A percentile compares a stretch with the other conserved stretches of the same genome.
These are phyloP conservation scores for Yamadazyma tumulicola DNA, from an alignment of 805 yeast genomes.

Conservation along the genomic window DNA sequence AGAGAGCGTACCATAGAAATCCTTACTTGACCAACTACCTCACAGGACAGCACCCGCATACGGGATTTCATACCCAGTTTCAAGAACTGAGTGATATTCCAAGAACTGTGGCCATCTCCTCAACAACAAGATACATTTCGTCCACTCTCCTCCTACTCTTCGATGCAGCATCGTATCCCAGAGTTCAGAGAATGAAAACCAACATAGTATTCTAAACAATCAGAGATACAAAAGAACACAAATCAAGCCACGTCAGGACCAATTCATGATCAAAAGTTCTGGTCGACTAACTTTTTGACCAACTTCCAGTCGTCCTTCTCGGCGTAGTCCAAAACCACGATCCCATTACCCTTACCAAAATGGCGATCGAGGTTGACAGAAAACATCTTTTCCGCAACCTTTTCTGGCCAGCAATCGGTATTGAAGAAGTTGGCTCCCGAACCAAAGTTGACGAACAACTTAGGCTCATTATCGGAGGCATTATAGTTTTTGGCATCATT, in stretches of 20 bases:
- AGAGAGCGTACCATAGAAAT: too few species aligned
- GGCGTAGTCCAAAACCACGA: conserved; percentile 65
- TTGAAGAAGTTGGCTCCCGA: conserved; percentile 72
- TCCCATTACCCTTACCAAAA: conserved; percentile 57
- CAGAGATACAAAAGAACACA: background rate
- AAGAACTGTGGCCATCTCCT: too few species aligned
- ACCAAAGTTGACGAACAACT: conserved; percentile 67
- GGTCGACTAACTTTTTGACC: conserved; percentile 47
- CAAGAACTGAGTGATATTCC: too few species aligned
- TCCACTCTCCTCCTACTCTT: too few species aligned
- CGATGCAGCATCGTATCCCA: too few species aligned
- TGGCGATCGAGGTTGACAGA: conserved; percentile 42
- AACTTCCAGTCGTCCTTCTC: conserved; percentile 61
- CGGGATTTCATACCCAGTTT: too few species aligned
- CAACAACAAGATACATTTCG: too few species aligned
- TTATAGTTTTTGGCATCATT: conserved; percentile 51
- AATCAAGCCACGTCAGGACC: background rate
- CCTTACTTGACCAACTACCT: too few species aligned
- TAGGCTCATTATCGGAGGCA: conserved; percentile 40
- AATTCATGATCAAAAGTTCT: conserved; percentile 49
- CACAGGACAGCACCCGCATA: too few species aligned
- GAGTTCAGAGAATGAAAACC: too few species aligned
- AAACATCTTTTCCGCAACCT: conserved; percentile 52
- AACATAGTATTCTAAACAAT: too few species aligned
- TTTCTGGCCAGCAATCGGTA: conserved; percentile 70